Evolutionary conservation across 768 basidiomycete species (phyloP), one percentile per base, ranked within the genome.

Genomic region (Termitomyces bulborhizus): DNA sequence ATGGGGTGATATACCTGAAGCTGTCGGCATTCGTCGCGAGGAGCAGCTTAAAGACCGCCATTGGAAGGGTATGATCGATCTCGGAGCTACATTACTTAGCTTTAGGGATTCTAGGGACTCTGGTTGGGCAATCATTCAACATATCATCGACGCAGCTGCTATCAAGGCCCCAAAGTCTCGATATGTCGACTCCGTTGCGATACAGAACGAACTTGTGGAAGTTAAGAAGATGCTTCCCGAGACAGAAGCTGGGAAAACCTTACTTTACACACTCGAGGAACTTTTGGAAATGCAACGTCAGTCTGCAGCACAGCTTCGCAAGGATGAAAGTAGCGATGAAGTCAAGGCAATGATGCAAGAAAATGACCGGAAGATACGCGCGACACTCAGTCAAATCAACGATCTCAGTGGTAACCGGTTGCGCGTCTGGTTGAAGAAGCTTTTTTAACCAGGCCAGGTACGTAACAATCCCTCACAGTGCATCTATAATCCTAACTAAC

Each of bases 121-220:
- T 26, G 55, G 58, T 8, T 51, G 45, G 58, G 39, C 18, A 13
- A 56, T 60, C 27, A 47, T 57, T 29, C 42, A 57, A 8, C 49
- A 47, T 11, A 55, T 60, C 16, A 24, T 65, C 44, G 12, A 57
- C 4, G 46, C 51, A 6, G 44, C 45, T 13, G 54, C 57, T 3
- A 15, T 34, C 27, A 37, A 21, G 15, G 16, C 21, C 31, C 11
- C 13, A 4, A 31, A 11, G n/a, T 24, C 44, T 57, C 0, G 2
- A 39, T 50, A 50, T n/a, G 49, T 50, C n/a, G 60, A 62, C 9
- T 53, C 62, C 1, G 53, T 66, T 13, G 48, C 61, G n/a, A 54
- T 66, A 39, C 65, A 69, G 46, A 53, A 62, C 16, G 68, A 68
- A 45, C 53, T 67, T 7, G 64, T 66, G 0, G 60, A 65, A 29